Base-by-base conservation (phyloP, 2,329 filamentous ascomycete species). In the Chaetothyriales sp. region DNA sequence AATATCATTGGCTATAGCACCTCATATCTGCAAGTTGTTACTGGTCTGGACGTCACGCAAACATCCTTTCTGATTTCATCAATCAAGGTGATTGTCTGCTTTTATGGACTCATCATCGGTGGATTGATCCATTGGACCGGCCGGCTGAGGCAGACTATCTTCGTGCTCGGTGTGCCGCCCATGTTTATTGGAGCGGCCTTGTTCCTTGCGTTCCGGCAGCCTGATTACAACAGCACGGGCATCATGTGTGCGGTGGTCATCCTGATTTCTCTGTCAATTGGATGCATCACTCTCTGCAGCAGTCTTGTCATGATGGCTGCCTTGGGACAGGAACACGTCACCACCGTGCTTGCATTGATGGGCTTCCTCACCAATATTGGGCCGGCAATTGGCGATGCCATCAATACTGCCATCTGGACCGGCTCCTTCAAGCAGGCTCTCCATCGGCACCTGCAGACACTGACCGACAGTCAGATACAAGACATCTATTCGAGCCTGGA, bases 281-380 rank as follows among this genome's bases (percentile, higher is more conserved):
- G 70, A 51, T 70, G 71, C 28, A 65, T 76, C 15, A 69, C 76
- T 43, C 68, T 76, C 55, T 68, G 68, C 55, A 66, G 74, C 57
- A 73, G 80, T 57, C 70, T 80, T 48, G 73, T 76, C 9, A 70
- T 79, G 39, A 73, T 80, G 61, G 69, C 73, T 1, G 69, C 72
- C 3, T 71, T 73, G 10, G 67, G 67, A 43, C 75, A 78, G 51
- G 67, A 73, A 51, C 67, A 77, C 51, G 65, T 78, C 18, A 73
- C 75, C 12, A 59, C 63, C 43, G 53, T 65, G 19, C 42, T 66
- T 77, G 53, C 55, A 18, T 44, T 63, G 6, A 51, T 64, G 18
- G 55, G 59, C 36, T 51, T 66, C 2, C 63, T 64, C 43, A 54
- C 59, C 2, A 63, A 53, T 42, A 56, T 68, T 10, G 66, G 66